Evolutionary conservation across 352 stramenopile genomes (phyloP), one percentile per base, ranked within the genome.

Genomic region (Globisporangium parvum): DNA sequence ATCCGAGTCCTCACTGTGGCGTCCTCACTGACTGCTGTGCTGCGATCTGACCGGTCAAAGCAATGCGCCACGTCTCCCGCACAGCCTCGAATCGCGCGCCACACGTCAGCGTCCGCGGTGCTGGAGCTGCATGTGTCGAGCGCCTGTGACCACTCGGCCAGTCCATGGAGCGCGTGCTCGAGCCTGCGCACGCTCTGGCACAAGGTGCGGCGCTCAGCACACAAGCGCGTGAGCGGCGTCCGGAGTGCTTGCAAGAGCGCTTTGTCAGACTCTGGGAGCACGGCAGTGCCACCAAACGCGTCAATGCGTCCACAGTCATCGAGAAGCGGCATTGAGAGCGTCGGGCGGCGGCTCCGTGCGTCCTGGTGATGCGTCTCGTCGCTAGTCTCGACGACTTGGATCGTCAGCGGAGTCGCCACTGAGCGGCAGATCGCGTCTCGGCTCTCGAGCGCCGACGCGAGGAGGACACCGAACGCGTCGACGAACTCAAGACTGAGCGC

Each of bases 401-500:
- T 45, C 0, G 41, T 23, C 11, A 70, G 2, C 6, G 47, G 40
- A 28, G 54, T 46, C n/a, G 60, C 42, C 14, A 23, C 42, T 1
- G 62, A 66, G 0, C 62, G 62, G 24, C 48, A 69, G 10, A 62
- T 40, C 24, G 41, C 12, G 10, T 41, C 12, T 47, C 62, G 42
- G 18, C 46, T 63, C 44, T 63, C 53, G 6, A 69, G 44, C 3
- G 62, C 57, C 4, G 62, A 40, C 18, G 53, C 53, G 3, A 69
- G 41, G 2, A 69, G 44, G 3, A 62, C 28, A 1, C 62, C 48
- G n/a, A 69, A 59, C 18, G 49, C 58, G 28, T 69, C 53, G 21
- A 69, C 11, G 39, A 69, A 63, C 44, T 66, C 62, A 5, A 53
- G 21, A 24, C 45, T 53, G 35, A 10, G 40, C 23, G 35, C 39